A percentile compares a stretch with the other conserved stretches of the same genome.
phyloP scores from a whole-genome alignment of 176 grass and related monocot genomes.

The Bothriochloa decipiens region DNA sequence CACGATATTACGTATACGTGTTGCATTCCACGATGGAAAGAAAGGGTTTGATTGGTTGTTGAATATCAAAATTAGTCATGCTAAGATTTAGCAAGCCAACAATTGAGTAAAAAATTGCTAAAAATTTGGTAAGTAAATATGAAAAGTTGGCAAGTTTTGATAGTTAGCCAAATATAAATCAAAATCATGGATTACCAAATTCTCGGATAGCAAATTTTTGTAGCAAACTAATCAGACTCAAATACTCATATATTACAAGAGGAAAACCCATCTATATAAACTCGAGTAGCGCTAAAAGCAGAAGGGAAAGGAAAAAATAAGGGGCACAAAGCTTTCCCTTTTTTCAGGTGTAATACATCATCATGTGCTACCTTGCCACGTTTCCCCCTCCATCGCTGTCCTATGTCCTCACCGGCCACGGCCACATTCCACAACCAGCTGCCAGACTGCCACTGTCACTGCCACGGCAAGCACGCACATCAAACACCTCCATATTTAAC shows the following conservation, averaged over 20 bases:
- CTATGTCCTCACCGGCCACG: no score
- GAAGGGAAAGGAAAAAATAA: neutral
- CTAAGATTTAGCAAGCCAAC: neutral
- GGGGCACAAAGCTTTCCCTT: neutral
- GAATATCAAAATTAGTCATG: no score
- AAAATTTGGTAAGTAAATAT: no score
- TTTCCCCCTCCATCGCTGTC: neutral
- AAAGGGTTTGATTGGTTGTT: no score
- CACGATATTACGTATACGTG: neutral
- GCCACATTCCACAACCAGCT: no score
- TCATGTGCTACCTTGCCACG: neutral
- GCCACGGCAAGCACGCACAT: constrained; percentile 16
- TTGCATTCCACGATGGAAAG: neutral
- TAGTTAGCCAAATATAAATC: no score
- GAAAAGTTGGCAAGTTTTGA: no score
- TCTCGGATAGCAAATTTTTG: no score
- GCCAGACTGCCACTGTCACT: neutral
- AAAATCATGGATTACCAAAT: no score
- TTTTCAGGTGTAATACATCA: neutral
- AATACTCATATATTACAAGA: neutral
- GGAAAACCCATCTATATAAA: neutral
- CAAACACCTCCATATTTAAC: neutral
- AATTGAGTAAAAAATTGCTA: no score
- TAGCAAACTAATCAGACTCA: no score
- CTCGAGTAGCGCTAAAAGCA: neutral